These are phyloP conservation scores for Penicillium paxilli DNA, from an alignment of 495 filamentous ascomycete species.

Conservation along the genomic window DNA sequence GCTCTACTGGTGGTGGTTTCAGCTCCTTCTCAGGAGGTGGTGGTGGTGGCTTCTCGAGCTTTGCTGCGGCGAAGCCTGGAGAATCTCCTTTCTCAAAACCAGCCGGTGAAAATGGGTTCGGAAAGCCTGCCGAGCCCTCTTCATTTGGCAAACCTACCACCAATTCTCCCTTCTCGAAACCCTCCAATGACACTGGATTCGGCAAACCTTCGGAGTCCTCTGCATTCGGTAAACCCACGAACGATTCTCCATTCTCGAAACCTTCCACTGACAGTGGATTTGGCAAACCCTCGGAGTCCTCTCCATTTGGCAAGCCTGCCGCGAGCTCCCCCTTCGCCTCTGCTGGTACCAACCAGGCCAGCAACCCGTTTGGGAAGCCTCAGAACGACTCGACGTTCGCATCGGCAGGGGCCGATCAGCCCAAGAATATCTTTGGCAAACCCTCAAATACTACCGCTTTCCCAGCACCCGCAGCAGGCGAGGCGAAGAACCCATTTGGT, in stretches of 20 bases:
- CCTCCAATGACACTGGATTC: slow-evolving; percentile 14
- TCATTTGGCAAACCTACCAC: slow-evolving; percentile 2
- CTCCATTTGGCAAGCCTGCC: slow-evolving; percentile 1
- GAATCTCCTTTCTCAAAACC: slow-evolving; percentile 31
- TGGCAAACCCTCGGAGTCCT: slow-evolving; percentile 5
- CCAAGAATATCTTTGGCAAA: slow-evolving; percentile 17
- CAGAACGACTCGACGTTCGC: not conserved
- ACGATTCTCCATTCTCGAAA: slow-evolving; percentile 29
- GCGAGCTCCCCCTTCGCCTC: not conserved
- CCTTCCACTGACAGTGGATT: slow-evolving; percentile 14
- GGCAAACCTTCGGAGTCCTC: slow-evolving; percentile 8
- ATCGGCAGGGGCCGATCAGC: not conserved
- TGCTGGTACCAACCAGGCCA: not conserved
- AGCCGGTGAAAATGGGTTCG: slow-evolving; percentile 14
- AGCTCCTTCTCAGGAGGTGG: slow-evolving; percentile 30
- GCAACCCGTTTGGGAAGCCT: not conserved
- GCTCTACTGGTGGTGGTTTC: slow-evolving; percentile 38
- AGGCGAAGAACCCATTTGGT: slow-evolving; percentile 52
- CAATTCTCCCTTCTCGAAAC: slow-evolving; percentile 29
- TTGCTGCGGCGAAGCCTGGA: slow-evolving; percentile 31
- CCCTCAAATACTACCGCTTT: slow-evolving; percentile 29
- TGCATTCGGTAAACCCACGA: slow-evolving; percentile 1
- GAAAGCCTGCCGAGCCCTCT: slow-evolving; percentile 6
- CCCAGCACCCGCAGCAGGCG: slow-evolving; percentile 34
- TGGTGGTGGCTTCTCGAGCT: slow-evolving; percentile 36